Conservation (phyloP, 495 filamentous ascomycete species). For the Delitschia confertaspora region DNA sequence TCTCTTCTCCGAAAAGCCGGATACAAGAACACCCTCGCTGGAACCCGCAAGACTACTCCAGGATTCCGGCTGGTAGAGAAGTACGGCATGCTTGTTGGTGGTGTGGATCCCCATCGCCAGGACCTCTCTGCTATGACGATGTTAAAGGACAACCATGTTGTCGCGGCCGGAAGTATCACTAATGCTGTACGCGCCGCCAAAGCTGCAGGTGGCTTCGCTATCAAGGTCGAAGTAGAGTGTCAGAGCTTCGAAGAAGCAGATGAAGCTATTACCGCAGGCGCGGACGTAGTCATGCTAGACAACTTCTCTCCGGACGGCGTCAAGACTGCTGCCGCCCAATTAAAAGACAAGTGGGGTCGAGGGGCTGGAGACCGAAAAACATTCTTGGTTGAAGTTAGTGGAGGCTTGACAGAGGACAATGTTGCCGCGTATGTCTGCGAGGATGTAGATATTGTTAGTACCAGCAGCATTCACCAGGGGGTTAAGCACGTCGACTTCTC, state of each 20-base stretch:
- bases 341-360: constrained; percentile 66
- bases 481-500: constrained; percentile 90
- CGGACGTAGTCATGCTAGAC: constrained; percentile 94
- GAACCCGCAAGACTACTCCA: constrained; percentile 92
- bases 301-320: constrained; percentile 79
- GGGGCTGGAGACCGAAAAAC: constrained; percentile 30
- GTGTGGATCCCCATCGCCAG: constrained; percentile 82
- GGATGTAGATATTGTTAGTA: constrained; percentile 90
- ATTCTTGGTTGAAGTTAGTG: constrained; percentile 76
- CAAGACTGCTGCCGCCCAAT: constrained; percentile 53
- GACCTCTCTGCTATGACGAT: constrained; percentile 93
- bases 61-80: constrained; percentile 95
- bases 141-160: constrained; percentile 98
- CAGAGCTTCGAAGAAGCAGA: constrained; percentile 78
- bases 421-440: constrained; percentile 69
- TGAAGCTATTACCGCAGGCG: constrained; percentile 81
- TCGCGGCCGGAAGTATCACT: constrained; percentile 68
- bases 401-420: constrained; percentile 79
- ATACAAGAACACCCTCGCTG: constrained; percentile 77
- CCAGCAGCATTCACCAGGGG: constrained; percentile 94
- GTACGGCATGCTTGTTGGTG: constrained; percentile 91
- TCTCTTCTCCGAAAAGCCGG: constrained; percentile 50
- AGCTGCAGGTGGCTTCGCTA: constrained; percentile 71
- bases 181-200: constrained; percentile 76
- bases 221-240: constrained; percentile 96